Evolutionary conservation across 371 early-diverging fungal species (phyloP).

Genomic region (Paramicrosporidium saccamoebae): DNA sequence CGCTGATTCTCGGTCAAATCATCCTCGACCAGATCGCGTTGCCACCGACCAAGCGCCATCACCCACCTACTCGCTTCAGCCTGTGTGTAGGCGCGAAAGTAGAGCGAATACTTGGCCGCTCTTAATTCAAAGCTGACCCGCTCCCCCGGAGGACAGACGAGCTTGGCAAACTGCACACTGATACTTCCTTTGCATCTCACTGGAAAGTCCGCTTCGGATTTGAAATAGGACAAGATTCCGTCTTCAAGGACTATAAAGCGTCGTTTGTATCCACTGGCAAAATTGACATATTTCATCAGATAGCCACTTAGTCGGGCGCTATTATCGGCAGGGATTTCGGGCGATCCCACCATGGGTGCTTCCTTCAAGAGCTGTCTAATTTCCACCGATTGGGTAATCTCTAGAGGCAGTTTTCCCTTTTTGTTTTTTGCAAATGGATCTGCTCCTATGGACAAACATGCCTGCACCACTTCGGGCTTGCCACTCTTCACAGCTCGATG

Average conservation of each 20-base stretch:
- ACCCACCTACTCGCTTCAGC: background rate
- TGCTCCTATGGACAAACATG: conserved; percentile 6
- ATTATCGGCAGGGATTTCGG: conserved; percentile 8
- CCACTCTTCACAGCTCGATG: conserved; percentile 17
- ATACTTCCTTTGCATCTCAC: conserved; percentile 34
- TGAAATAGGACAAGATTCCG: conserved; percentile 34
- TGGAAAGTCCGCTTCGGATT: conserved; percentile 24
- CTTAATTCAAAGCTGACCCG: conserved; percentile 4
- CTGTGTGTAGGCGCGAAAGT: conserved; percentile 3
- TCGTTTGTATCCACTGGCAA: conserved; percentile 32
- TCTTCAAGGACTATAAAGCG: conserved; percentile 41
- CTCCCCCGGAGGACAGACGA: conserved; percentile 9
- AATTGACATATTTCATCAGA: conserved; percentile 48
- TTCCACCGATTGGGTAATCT: conserved; percentile 12
- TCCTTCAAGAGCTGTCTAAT: conserved; percentile 16
- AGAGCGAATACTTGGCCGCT: conserved; percentile 3
- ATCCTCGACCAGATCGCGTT: no score
- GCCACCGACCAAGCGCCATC: background rate
- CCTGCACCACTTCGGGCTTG: conserved; percentile 11
- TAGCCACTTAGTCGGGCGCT: conserved; percentile 14
- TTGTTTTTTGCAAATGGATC: conserved; percentile 25
- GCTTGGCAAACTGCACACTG: conserved; percentile 19
- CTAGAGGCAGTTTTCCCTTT: conserved; percentile 17
- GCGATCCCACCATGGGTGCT: conserved; percentile 8
- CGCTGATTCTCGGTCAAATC: no score